Base-by-base conservation (phyloP, 2,329 filamentous ascomycete genomes). In the Helminthosporium solani region DNA sequence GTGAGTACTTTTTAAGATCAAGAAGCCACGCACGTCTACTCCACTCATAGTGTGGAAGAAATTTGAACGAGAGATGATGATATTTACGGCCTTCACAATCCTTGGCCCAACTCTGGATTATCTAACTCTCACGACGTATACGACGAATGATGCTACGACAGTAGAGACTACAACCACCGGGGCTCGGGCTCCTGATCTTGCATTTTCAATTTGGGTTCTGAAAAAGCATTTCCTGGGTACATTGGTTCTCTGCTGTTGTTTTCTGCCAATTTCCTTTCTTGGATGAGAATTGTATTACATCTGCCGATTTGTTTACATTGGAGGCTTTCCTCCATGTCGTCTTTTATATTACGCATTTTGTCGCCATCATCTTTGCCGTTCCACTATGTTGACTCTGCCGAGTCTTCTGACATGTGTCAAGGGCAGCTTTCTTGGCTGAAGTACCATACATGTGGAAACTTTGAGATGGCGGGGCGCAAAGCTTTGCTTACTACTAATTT, bases 101-200 rank as follows among this genome's bases (percentile, higher is more conserved):
- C 45, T 52, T 57, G 59, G 59, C 58, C 58, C 51, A 47, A 40
- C 54, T 56, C 56, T 56, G 63, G 62, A 67, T 63, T 60, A 65
- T 56, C 57, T 64, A 63, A 57, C 60, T 60, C 54, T 60, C 54
- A 65, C 60, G 66, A 68, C 63, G 65, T 58, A 65, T 68, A 68
- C 63, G 66, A 68, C 63, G 66, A 67, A 68, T 66, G 66, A 68
- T 64, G 64, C 66, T 61, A 68, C 63, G 66, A 67, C 58, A 57
- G 66, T 70, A 70, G 67, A 70, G 60, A 67, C 54, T 63, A 67
- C 57, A 67, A 57, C 57, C 55, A 61, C 60, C 47, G 56, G 59
- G 59, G 64, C 63, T 53, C 63, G 51, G 61, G 54, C 58, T 56
- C 61, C 56, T 53, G 45, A 55, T 51, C 57, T 58, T 57, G 57